Evolutionary conservation across 352 stramenopile genomes (phyloP).

Genomic region (Phytophthora uliginosa): DNA sequence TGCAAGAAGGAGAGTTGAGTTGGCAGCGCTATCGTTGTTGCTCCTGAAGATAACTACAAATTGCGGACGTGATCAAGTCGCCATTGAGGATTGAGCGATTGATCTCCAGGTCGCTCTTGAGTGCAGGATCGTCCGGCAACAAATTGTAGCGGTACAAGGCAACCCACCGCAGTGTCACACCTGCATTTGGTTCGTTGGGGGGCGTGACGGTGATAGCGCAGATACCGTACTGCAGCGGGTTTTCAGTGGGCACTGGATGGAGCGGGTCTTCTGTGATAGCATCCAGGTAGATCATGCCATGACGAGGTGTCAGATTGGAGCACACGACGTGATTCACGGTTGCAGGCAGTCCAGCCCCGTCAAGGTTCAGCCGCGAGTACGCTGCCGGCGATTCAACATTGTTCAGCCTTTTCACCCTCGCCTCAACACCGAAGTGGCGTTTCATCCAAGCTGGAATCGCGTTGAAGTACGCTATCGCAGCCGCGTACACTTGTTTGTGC

Average conservation of each 20-base stretch:
- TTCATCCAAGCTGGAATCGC: slow-evolving; percentile 22
- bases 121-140: slow-evolving; percentile 26
- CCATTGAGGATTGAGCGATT: slow-evolving; percentile 44
- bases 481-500: slow-evolving; percentile 24
- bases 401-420: slow-evolving; percentile 15
- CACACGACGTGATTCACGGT: slow-evolving; percentile 9
- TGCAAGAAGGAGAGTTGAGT: background rate
- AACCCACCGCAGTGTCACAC: slow-evolving; percentile 33
- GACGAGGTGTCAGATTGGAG: slow-evolving; percentile 11
- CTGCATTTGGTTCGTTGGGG: slow-evolving; percentile 16
- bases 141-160: slow-evolving; percentile 42
- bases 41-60: slow-evolving; percentile 36
- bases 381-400: background rate
- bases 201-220: slow-evolving; percentile 35
- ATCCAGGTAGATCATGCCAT: slow-evolving; percentile 23
- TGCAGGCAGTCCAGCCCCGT: slow-evolving; percentile 5
- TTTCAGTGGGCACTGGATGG: slow-evolving; percentile 8
- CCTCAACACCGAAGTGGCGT: slow-evolving; percentile 24
- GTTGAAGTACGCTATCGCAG: slow-evolving; percentile 21
- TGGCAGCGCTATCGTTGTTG: background rate
- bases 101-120: slow-evolving; percentile 30
- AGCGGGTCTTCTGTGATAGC: slow-evolving; percentile 12
- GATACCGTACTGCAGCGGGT: slow-evolving; percentile 15
- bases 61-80: slow-evolving; percentile 39
- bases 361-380: slow-evolving; percentile 1